Conservation (phyloP, 2,329 filamentous ascomycete genomes). For the Parastagonospora avenae region DNA sequence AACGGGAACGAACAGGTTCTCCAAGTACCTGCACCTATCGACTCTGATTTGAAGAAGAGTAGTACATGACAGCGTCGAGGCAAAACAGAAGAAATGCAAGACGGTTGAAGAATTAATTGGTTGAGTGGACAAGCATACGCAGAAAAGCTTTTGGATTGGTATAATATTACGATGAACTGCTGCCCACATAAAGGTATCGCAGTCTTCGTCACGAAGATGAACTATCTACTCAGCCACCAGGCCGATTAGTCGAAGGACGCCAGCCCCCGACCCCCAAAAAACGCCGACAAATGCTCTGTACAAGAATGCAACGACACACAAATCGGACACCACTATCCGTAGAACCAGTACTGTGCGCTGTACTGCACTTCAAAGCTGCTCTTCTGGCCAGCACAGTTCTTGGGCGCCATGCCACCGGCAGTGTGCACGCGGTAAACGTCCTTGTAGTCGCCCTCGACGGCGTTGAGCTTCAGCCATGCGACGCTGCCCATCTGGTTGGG, state of each 20-base stretch:
- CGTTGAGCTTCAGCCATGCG: constrained; percentile 76
- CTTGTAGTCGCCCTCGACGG: constrained; percentile 57
- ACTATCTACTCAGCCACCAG: constrained; percentile 23
- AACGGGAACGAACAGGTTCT: background rate
- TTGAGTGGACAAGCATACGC: background rate
- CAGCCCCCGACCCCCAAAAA: constrained; percentile 17
- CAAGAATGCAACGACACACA: constrained; percentile 12
- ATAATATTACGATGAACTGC: constrained; percentile 27
- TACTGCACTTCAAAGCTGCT: constrained; percentile 76
- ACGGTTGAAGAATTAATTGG: constrained; percentile 11
- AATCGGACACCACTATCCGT: constrained; percentile 20
- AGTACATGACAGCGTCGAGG: constrained; percentile 35
- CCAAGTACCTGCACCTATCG: background rate
- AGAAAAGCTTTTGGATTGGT: constrained; percentile 9
- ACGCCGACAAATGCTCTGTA: constrained; percentile 44
- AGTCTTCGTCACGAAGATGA: constrained; percentile 25
- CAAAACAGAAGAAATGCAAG: constrained; percentile 24
- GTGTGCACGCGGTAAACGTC: constrained; percentile 86
- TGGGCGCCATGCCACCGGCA: constrained; percentile 76
- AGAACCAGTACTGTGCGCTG: constrained; percentile 77
- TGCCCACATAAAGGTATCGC: constrained; percentile 15
- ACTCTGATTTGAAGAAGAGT: constrained; percentile 25
- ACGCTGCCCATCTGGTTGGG: constrained; percentile 67
- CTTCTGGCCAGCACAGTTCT: constrained; percentile 70
- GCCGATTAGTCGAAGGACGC: constrained; percentile 15